Evolutionary conservation across 23 red algal species (phyloP).

Genomic region (Gracilaria gracilis): DNA sequence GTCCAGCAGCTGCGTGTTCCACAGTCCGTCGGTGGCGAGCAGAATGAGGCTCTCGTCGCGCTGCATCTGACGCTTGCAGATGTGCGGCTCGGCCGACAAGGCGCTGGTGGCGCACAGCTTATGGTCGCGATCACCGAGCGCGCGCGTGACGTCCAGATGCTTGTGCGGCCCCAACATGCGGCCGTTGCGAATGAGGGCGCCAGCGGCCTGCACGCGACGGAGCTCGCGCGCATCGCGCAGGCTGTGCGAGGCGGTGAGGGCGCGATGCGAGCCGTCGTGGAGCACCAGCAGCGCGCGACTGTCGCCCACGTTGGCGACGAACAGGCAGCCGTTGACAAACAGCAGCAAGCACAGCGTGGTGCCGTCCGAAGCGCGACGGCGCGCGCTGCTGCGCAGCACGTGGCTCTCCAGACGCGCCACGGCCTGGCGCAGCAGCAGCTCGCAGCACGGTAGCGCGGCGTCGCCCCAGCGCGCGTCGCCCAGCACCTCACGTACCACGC

Average conservation of each 20-base stretch:
- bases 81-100: conserved; percentile 44
- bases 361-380: neutral
- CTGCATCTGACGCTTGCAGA: conserved; percentile 17
- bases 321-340: conserved; percentile 1
- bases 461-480: conserved; percentile 29
- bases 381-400: neutral
- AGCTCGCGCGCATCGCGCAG: conserved; percentile 3
- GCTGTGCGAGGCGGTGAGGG: conserved; percentile 5
- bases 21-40: conserved; percentile 68
- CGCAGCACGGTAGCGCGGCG: conserved; percentile 4
- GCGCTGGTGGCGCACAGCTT: conserved; percentile 6
- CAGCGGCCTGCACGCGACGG: conserved; percentile 1
- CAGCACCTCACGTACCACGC: neutral
- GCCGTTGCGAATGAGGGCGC: conserved; percentile 15
- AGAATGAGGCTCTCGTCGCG: conserved; percentile 28
- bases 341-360: conserved; percentile 24
- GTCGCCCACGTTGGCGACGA: conserved; percentile 43
- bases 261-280: neutral
- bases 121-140: conserved; percentile 35
- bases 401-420: conserved; percentile 1
- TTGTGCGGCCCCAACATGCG: conserved; percentile 22
- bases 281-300: conserved; percentile 27
- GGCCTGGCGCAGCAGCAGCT: conserved; percentile 7
- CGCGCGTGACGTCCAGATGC: conserved; percentile 20
- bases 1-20: conserved; percentile 39